These are phyloP conservation scores for Lyophyllum decastes DNA, from an alignment of 768 basidiomycete genomes.

Conservation along the genomic window DNA sequence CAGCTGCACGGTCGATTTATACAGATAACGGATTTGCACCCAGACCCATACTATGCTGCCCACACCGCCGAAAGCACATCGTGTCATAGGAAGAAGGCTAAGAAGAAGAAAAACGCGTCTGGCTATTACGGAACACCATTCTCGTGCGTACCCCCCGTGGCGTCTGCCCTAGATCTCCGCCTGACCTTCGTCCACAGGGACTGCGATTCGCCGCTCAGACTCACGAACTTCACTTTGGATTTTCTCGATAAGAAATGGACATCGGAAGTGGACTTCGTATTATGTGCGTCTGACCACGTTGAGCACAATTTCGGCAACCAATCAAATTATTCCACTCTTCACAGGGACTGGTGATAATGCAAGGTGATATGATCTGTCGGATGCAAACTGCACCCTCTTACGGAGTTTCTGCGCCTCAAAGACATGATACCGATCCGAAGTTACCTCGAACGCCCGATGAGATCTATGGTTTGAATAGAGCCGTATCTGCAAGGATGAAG, in stretches of 20 bases:
- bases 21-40: constrained; percentile 85
- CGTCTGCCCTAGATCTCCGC: not conserved
- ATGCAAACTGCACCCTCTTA: constrained; percentile 1
- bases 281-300: constrained; percentile 53
- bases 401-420: constrained; percentile 23
- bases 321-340: not conserved
- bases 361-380: constrained; percentile 37
- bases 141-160: constrained; percentile 46
- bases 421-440: constrained; percentile 84
- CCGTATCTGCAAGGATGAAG: constrained; percentile 69
- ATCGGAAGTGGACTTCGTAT: constrained; percentile 85
- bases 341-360: constrained; percentile 81
- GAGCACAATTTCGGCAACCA: constrained; percentile 2
- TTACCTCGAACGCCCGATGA: constrained; percentile 80
- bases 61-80: constrained; percentile 56
- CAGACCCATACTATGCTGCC: constrained; percentile 64
- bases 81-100: constrained; percentile 68
- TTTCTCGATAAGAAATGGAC: constrained; percentile 80
- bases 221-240: constrained; percentile 84
- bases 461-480: constrained; percentile 75
- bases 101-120: constrained; percentile 51
- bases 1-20: constrained; percentile 74
- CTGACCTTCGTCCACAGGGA: constrained; percentile 40
- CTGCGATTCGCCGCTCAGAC: constrained; percentile 78
- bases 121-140: constrained; percentile 70